phyloP scores from a whole-genome alignment of 2,329 filamentous ascomycete genomes.

The Colletotrichum sp. region DNA sequence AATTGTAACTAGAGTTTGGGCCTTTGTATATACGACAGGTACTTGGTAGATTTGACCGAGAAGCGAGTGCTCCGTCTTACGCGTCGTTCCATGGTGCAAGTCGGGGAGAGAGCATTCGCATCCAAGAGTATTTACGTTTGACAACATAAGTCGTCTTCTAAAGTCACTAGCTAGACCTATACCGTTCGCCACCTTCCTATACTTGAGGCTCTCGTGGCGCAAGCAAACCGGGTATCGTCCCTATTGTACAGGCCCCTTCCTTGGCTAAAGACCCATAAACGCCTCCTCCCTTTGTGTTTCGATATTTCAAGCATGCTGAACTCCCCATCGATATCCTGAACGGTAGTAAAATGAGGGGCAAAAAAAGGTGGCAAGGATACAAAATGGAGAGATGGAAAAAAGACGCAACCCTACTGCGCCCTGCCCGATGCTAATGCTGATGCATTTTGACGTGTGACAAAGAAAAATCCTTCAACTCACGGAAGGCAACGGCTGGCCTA shows the following conservation, averaged over 20 bases:
- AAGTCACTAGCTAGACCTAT: background rate
- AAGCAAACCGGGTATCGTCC: conserved; percentile 20
- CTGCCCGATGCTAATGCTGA: conserved; percentile 14
- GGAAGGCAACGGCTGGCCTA: background rate
- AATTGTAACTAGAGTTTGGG: background rate
- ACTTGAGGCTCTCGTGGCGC: conserved; percentile 1
- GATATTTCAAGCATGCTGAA: background rate
- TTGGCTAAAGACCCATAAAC: conserved; percentile 9
- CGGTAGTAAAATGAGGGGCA: background rate
- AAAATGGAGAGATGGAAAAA: background rate
- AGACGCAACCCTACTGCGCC: conserved; percentile 2
- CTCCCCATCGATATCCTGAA: background rate
- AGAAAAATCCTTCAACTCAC: background rate
- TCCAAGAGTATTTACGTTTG: background rate
- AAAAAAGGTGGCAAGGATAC: background rate
- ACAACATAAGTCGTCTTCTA: background rate
- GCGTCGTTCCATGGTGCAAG: background rate
- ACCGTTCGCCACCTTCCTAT: conserved; percentile 12
- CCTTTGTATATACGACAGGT: background rate
- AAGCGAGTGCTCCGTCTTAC: background rate
- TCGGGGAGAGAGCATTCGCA: background rate
- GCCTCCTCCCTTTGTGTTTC: conserved; percentile 5
- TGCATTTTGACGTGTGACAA: background rate
- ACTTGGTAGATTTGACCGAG: background rate
- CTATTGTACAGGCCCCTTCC: conserved; percentile 18